Base-by-base conservation (phyloP, 805 yeast genomes). In the Cephaloascus fragrans region DNA sequence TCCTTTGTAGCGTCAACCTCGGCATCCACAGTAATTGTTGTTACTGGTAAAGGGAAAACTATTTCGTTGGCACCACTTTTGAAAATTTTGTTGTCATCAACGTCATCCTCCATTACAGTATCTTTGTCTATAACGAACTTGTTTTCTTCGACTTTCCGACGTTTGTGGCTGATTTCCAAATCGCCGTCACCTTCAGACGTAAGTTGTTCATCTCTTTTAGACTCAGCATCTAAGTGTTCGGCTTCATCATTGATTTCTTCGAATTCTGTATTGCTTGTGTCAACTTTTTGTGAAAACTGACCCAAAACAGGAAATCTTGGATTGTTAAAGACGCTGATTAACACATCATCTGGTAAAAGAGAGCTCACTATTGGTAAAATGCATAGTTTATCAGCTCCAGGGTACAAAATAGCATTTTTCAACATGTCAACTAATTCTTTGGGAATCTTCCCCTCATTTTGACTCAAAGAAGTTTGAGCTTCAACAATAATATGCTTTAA, bases 261-360 rank as follows among this genome's bases (percentile, higher is more conserved):
- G 28, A 23, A 23, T 8, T 23, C 28, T 23, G 10, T 12, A 23
- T 8, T 8, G 12, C 12, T 12, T 14, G 45, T 46, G 6, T 20
- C 52, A 51, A 44, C 48, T 28, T 38, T 53, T 42, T 45, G 51
- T 32, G 49, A 45, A 31, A 44, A 56, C 12, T 46, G 44, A 4
- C 65, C 62, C 37, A 61, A 49, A 5, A 65, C 67, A 3, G 96
- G 95, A 47, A 86, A 73, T 49, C 93, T 67, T 33, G 96, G 95
- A 49, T 83, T 82, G 39, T 75, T 70, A 47, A 85, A 65, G 1
- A 82, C 64, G 50, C 84, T 75, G 33, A 80, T 53, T 17, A 73
- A 52, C 6, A 66, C 71, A 49, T 77, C 75, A 33, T 62, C 55
- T 3, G 66, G 67, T 42, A 82, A 53, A 4, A 83, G 50, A 2